A percentile compares a stretch with the other conserved stretches of the same genome.
Conservation (phyloP, 768 basidiomycete species). For the Dacryopinax spathularia region DNA sequence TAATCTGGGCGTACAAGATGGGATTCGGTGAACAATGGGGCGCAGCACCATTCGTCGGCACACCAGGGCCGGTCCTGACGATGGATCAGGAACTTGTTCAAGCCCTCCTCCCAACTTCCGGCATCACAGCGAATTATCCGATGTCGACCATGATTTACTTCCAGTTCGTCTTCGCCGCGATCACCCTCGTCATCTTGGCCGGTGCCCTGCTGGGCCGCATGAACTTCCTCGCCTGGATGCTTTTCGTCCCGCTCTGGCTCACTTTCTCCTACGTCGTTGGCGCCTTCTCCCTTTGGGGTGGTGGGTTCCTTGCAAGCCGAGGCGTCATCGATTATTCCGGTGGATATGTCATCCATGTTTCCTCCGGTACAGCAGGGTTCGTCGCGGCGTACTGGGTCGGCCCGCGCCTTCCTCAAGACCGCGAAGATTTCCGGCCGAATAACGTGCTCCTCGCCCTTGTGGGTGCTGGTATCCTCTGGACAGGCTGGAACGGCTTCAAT, state of each 20-base stretch:
- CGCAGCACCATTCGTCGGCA: constrained; percentile 1
- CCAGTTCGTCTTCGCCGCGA: constrained; percentile 11
- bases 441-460: constrained; percentile 5
- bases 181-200: constrained; percentile 8
- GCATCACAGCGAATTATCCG: constrained; percentile 2
- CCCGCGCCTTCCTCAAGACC: constrained; percentile 4
- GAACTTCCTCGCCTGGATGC: constrained; percentile 10
- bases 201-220: constrained; percentile 9
- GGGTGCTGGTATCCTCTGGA: constrained; percentile 8
- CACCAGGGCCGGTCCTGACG: constrained; percentile 6
- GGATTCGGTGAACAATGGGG: constrained; percentile 8
- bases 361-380: constrained; percentile 5
- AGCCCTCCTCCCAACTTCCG: constrained; percentile 4
- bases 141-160: constrained; percentile 10
- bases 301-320: constrained; percentile 5
- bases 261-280: constrained; percentile 9
- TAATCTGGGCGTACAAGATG: constrained; percentile 9
- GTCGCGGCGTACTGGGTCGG: constrained; percentile 2
- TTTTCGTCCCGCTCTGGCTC: constrained; percentile 10
- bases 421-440: constrained; percentile 6
- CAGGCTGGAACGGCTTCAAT: constrained; percentile 3
- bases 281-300: constrained; percentile 8
- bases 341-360: constrained; percentile 7
- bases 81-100: constrained; percentile 6
- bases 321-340: constrained; percentile 10